A percentile compares a stretch with the other conserved stretches of the same genome.
phyloP scores from a whole-genome alignment of 176 grass and related monocot species.

The Cocos nucifera region DNA sequence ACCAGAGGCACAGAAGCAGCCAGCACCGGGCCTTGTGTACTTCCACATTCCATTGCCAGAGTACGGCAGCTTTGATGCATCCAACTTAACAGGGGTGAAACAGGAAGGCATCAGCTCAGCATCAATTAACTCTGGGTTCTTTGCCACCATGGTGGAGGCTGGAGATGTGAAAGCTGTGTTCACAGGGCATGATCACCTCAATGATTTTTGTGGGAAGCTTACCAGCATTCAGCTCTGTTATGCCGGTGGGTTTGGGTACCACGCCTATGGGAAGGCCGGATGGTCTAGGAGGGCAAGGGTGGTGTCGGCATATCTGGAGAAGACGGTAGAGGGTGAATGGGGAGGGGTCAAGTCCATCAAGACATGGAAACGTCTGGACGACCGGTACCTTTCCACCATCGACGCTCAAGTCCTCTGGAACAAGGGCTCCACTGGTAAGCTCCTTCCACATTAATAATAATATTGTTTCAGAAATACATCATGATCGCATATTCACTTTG shows the following conservation, averaged over 20 bases:
- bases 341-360: conserved; percentile 82
- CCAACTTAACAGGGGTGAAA: conserved; percentile 73
- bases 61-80: conserved; percentile 49
- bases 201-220: conserved; percentile 83
- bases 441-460: neutral
- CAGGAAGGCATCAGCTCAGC: conserved; percentile 82
- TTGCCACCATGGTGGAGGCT: conserved; percentile 69
- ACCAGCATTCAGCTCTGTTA: conserved; percentile 74
- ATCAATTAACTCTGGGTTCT: conserved; percentile 89
- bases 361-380: conserved; percentile 95
- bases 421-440: conserved; percentile 54
- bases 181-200: conserved; percentile 78
- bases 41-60: conserved; percentile 96
- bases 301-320: conserved; percentile 70
- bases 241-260: conserved; percentile 93
- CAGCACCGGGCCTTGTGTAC: conserved; percentile 69
- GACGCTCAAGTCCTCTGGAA: conserved; percentile 87
- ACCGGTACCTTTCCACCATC: conserved; percentile 60
- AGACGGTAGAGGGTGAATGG: conserved; percentile 50
- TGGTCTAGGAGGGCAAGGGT: conserved; percentile 92
- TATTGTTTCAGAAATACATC: neutral
- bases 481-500: too few relatives aligned
- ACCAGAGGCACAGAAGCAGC: conserved; percentile 44
- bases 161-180: conserved; percentile 87
- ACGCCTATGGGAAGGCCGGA: conserved; percentile 86